These are phyloP conservation scores for Penicillium flavigenum DNA, from an alignment of 495 filamentous ascomycete species.

Conservation along the genomic window DNA sequence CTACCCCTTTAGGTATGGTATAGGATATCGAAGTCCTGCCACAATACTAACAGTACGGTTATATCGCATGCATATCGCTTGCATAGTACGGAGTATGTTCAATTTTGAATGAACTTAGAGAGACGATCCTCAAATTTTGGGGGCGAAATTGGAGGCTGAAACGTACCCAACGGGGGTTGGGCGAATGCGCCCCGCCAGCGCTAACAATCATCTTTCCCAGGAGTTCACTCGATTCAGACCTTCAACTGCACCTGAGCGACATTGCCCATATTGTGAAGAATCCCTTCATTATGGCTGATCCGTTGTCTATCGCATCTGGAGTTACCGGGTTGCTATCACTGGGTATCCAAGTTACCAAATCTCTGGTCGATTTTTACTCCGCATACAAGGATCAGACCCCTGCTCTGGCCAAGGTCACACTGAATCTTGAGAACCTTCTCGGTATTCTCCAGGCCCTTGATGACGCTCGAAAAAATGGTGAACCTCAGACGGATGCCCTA, in stretches of 20 bases:
- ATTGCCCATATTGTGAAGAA: neutral
- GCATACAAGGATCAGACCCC: conserved; percentile 23
- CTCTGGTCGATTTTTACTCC: conserved; percentile 28
- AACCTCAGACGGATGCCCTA: conserved; percentile 23
- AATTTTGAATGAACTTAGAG: too few species aligned
- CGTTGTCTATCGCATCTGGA: conserved; percentile 32
- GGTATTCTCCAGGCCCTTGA: conserved; percentile 21
- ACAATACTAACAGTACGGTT: too few species aligned
- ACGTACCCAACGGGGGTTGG: neutral
- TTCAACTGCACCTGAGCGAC: neutral
- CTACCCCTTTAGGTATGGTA: neutral
- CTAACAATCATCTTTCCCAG: neutral
- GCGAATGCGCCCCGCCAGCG: neutral
- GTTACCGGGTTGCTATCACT: conserved; percentile 31
- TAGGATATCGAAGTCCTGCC: too few species aligned
- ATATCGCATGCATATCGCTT: too few species aligned
- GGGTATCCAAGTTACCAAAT: conserved; percentile 31
- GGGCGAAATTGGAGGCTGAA: neutral
- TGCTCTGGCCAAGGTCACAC: conserved; percentile 16
- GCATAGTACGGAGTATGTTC: too few species aligned
- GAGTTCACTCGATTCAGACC: neutral
- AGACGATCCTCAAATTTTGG: neutral
- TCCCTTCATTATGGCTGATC: conserved; percentile 25
- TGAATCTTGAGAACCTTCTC: conserved; percentile 22
- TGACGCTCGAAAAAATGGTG: conserved; percentile 20